A percentile compares a stretch with the other conserved stretches of the same genome.
Evolutionary conservation across 129 eudicot genomes (phyloP).

Genomic region (Centrapalus pauciflorus): DNA sequence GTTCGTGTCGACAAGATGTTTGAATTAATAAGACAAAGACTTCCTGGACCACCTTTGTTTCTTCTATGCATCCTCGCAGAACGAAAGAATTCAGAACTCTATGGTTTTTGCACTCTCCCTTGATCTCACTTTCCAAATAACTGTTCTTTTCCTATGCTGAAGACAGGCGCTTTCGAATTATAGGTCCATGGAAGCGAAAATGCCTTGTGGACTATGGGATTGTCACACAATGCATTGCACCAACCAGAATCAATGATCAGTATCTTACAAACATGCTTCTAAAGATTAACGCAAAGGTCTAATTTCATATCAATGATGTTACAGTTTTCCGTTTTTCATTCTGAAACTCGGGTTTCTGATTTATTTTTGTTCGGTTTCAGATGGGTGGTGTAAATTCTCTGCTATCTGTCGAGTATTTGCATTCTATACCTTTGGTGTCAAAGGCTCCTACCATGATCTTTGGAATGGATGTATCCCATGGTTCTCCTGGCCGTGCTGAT

Average conservation of each 20-base stretch:
- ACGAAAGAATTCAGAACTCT: slow-evolving; percentile 48
- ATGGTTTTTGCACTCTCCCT: slow-evolving; percentile 27
- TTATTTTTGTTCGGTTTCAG: slow-evolving; percentile 28
- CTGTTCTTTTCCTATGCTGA: not conserved
- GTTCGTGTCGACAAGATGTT: slow-evolving; percentile 74
- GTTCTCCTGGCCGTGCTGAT: slow-evolving; percentile 79
- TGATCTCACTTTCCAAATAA: not conserved
- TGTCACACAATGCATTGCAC: slow-evolving; percentile 81
- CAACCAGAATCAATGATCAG: slow-evolving; percentile 62
- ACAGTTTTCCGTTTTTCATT: not conserved
- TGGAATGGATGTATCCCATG: slow-evolving; percentile 94
- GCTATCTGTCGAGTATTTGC: slow-evolving; percentile 38
- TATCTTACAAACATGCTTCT: slow-evolving; percentile 71
- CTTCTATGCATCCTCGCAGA: slow-evolving; percentile 64
- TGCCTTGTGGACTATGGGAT: slow-evolving; percentile 58
- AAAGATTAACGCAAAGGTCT: slow-evolving; percentile 74
- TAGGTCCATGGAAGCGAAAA: slow-evolving; percentile 85
- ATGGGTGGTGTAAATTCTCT: slow-evolving; percentile 76
- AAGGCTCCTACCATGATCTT: slow-evolving; percentile 57
- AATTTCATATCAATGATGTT: not conserved
- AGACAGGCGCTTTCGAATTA: no score
- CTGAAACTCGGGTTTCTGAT: not conserved
- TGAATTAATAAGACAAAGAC: slow-evolving; percentile 32
- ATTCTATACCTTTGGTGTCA: slow-evolving; percentile 51
- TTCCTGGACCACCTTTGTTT: slow-evolving; percentile 51